phyloP scores from a whole-genome alignment of 225 moss, liverwort and hornwort genomes.

The Pleurozium schreberi region DNA sequence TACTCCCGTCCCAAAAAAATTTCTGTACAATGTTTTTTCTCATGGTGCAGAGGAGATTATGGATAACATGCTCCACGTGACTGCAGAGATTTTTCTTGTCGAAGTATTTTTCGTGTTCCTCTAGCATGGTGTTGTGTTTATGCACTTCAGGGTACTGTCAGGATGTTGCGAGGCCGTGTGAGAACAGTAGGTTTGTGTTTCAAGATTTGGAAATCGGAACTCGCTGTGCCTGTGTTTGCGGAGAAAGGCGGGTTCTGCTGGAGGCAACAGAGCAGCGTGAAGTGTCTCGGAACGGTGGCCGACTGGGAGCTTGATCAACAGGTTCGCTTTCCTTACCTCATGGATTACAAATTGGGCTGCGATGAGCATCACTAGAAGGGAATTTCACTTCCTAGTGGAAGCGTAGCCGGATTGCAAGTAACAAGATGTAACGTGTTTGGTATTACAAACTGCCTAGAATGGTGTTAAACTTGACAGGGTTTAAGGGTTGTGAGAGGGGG shows the following conservation, averaged over 20 bases:
- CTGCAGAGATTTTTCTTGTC: background rate
- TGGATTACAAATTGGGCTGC: background rate
- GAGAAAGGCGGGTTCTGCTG: background rate
- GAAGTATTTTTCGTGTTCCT: background rate
- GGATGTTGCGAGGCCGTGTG: slow-evolving; percentile 13
- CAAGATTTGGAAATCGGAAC: background rate
- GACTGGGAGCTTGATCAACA: background rate
- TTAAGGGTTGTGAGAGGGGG: background rate
- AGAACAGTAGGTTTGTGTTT: background rate
- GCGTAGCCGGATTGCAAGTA: background rate
- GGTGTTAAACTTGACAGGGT: background rate
- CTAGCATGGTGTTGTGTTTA: background rate
- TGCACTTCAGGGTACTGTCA: background rate
- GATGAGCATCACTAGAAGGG: background rate
- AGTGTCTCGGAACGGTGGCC: background rate
- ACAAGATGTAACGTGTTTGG: background rate
- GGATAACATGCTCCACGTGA: background rate
- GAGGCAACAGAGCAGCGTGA: background rate
- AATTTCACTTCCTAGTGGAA: background rate
- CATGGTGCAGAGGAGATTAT: background rate
- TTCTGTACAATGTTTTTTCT: background rate
- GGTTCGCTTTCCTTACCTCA: background rate
- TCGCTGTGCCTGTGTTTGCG: background rate
- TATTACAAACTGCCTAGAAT: background rate
- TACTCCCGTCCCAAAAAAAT: background rate